These are phyloP conservation scores for Helicostylum pulchrum DNA, from an alignment of 192 early-diverging fungal species.

Conservation along the genomic window DNA sequence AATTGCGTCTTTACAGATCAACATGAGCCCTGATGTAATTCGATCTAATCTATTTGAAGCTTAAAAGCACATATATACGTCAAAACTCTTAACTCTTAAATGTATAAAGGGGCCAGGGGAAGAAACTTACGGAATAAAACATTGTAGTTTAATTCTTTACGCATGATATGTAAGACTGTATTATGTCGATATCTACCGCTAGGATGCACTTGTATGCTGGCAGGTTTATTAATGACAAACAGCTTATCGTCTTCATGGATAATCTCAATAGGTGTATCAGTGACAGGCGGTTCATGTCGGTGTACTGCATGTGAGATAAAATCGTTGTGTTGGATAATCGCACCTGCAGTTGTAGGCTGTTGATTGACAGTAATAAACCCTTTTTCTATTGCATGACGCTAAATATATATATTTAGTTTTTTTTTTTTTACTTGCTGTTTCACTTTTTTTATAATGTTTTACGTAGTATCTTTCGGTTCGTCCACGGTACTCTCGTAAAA, in stretches of 20 bases:
- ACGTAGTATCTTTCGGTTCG: constrained; percentile 75
- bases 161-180: constrained; percentile 64
- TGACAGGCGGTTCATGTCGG: constrained; percentile 92
- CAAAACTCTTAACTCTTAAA: background rate
- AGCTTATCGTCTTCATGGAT: constrained; percentile 59
- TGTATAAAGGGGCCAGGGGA: too few relatives aligned
- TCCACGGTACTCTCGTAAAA: constrained; percentile 84
- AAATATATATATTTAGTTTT: background rate
- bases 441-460: constrained; percentile 15
- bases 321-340: constrained; percentile 71
- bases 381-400: constrained; percentile 63
- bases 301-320: constrained; percentile 77
- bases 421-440: background rate
- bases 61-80: constrained; percentile 22
- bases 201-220: constrained; percentile 74
- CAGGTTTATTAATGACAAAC: constrained; percentile 85
- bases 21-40: constrained; percentile 87
- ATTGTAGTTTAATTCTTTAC: constrained; percentile 53
- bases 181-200: constrained; percentile 86
- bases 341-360: constrained; percentile 45
- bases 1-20: constrained; percentile 58
- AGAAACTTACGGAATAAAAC: constrained; percentile 53
- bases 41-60: constrained; percentile 87
- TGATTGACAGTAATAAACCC: constrained; percentile 81
- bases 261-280: constrained; percentile 56